Evolutionary conservation across 2,329 filamentous ascomycete genomes (phyloP).

Genomic region (Trichoderma simmonsii): DNA sequence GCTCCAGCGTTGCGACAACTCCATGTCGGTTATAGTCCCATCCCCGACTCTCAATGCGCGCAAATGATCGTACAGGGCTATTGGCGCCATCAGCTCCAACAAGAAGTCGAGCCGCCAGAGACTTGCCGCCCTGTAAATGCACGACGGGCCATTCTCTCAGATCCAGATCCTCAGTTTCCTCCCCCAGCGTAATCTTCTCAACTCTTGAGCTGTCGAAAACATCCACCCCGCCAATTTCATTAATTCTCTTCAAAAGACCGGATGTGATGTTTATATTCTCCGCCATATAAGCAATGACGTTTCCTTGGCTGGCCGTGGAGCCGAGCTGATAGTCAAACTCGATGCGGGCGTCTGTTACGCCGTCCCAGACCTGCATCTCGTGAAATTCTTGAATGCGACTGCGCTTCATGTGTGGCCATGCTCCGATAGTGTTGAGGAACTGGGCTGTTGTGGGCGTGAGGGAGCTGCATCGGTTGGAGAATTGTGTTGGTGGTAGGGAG

Average conservation of each 20-base stretch:
- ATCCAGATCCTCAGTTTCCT: conserved; percentile 66
- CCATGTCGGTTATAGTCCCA: conserved; percentile 94
- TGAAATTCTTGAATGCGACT: conserved; percentile 82
- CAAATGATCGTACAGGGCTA: conserved; percentile 86
- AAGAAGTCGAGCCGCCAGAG: conserved; percentile 76
- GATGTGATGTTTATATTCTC: conserved; percentile 90
- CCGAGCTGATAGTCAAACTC: conserved; percentile 73
- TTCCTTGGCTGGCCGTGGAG: conserved; percentile 40
- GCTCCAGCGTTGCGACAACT: conserved; percentile 80
- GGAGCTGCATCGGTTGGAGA: conserved; percentile 93
- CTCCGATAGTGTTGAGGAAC: conserved; percentile 79
- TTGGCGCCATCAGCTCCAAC: conserved; percentile 94
- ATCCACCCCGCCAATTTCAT: conserved; percentile 65
- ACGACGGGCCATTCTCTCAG: conserved; percentile 86
- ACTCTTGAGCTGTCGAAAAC: conserved; percentile 77
- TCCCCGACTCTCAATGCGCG: conserved; percentile 77
- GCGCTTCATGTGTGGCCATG: conserved; percentile 73
- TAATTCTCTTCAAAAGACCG: conserved; percentile 68
- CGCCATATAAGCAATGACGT: conserved; percentile 89
- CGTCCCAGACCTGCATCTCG: conserved; percentile 99
- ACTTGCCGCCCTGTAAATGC: conserved; percentile 63
- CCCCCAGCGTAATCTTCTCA: conserved; percentile 72
- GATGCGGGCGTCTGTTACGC: conserved; percentile 80
- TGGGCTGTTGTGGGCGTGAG: conserved; percentile 83
- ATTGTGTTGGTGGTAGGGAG: conserved; percentile 64